Evolutionary conservation across 2,329 filamentous ascomycete species (phyloP), one percentile per base, ranked within the genome.

Genomic region (Geosmithia putterillii): DNA sequence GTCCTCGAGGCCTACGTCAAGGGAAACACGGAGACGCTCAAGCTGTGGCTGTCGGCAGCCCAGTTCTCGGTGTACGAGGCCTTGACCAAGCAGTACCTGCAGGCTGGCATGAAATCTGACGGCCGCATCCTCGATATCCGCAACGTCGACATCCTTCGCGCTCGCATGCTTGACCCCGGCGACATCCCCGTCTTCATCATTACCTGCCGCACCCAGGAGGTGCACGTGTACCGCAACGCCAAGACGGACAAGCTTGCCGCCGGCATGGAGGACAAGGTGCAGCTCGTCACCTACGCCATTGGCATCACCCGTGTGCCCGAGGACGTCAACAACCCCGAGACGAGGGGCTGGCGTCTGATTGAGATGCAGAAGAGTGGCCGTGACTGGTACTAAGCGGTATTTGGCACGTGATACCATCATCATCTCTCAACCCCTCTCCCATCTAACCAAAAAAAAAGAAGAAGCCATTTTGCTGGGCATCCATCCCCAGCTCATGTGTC

Each of bases 191-290:
- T 98, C 21, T 96, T 98, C 59, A 94, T 98, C 59, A 83, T 98
- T 52, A 95, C 89, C 48, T 95, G 88, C 68, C 76, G 92, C 50
- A 95, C 92, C 10, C 92, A 98, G 61, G 92, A 98, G 65, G 89
- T 98, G 10, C 92, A 98, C 59, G 89, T 96, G 15, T 98, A 95
- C 69, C 79, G 85, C 48, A 94, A 96, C 51, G 80, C 83, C 46
- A 96, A 98, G 73, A 83, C 83, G 1, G 82, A 82, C 50, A 74
- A 95, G 62, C 76, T 98, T 40, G 89, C 90, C 3, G 90, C 90
- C 12, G 92, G 92, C 38, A 96, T 95, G 88, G 92, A 98, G 64
- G 92, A 98, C 66, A 94, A 89, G 67, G 92, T 98, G 20, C 92
- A 98, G 66, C 81, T 95, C 52, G 92, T 98, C 52, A 96, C 92